Evolutionary conservation across 768 basidiomycete genomes (phyloP).

Genomic region (Russula compacta): DNA sequence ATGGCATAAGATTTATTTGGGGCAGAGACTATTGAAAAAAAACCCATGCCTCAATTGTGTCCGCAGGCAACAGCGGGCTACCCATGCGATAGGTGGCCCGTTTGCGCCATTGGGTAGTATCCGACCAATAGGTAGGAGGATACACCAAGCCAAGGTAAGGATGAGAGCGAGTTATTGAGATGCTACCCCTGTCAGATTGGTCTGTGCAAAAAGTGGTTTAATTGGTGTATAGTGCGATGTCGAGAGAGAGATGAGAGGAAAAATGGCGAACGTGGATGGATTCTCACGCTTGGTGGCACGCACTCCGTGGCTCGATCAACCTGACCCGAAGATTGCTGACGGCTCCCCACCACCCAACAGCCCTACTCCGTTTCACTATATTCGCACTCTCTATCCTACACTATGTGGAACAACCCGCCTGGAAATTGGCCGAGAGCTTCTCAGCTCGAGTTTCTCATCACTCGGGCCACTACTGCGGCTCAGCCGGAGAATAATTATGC

Average conservation of each 20-base stretch:
- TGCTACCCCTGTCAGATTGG: too few species aligned
- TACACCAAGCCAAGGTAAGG: too few species aligned
- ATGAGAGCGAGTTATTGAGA: too few species aligned
- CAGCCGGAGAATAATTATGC: constrained; percentile 87
- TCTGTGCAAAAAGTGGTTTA: too few species aligned
- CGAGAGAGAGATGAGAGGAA: background rate
- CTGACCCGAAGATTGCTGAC: background rate
- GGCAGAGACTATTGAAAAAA: too few species aligned
- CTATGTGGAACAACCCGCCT: constrained; percentile 18
- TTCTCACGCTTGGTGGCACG: background rate
- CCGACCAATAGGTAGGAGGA: too few species aligned
- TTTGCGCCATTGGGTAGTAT: too few species aligned
- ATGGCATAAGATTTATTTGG: too few species aligned
- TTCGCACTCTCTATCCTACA: background rate
- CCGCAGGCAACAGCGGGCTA: too few species aligned
- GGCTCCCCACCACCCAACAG: background rate
- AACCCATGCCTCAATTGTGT: too few species aligned
- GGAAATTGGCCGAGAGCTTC: constrained; percentile 44
- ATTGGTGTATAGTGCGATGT: background rate
- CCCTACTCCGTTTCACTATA: background rate
- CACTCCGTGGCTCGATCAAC: background rate
- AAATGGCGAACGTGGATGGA: background rate
- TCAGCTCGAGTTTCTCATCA: constrained; percentile 60
- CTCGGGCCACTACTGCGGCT: constrained; percentile 80
- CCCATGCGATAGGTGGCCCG: too few species aligned